Conservation (phyloP, 306 rosid species). For the Oxytropis ochrocephala region DNA sequence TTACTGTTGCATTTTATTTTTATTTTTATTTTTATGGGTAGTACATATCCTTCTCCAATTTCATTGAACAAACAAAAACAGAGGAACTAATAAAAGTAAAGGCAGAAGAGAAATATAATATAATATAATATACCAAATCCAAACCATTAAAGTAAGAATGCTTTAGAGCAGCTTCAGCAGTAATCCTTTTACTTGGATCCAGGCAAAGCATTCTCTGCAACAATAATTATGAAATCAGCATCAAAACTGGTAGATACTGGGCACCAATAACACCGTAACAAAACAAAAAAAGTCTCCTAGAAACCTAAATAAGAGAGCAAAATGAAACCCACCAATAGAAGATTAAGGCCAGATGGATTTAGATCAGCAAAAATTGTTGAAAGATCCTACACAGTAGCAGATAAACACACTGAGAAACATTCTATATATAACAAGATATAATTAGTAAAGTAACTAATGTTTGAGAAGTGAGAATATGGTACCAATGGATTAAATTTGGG, state of each 20-base stretch:
- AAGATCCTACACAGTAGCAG: neutral
- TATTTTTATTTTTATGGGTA: neutral
- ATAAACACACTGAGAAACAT: neutral
- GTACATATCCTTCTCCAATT: neutral
- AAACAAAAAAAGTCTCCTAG: too few relatives aligned
- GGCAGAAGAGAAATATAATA: neutral
- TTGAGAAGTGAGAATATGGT: neutral
- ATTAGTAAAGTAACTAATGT: neutral
- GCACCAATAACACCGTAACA: too few relatives aligned
- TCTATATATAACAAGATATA: neutral
- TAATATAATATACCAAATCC: neutral
- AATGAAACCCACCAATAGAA: slow-evolving; percentile 14
- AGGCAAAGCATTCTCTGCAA: slow-evolving; percentile 18
- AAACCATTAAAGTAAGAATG: slow-evolving; percentile 6
- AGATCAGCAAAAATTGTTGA: neutral
- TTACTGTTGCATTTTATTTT: too few relatives aligned
- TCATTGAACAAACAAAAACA: too few relatives aligned
- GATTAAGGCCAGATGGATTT: slow-evolving; percentile 3
- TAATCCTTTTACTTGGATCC: slow-evolving; percentile 15
- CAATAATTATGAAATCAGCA: too few relatives aligned
- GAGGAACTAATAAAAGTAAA: too few relatives aligned
- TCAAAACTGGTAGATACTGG: too few relatives aligned
- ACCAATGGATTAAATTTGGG: neutral
- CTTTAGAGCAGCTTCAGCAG: slow-evolving; percentile 9
- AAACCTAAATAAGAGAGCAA: neutral